Percentiles rank a stretch among this genome's conserved stretches.
Evolutionary conservation across 192 early-diverging fungal genomes (phyloP).

Genomic region (Linnemannia exigua): DNA sequence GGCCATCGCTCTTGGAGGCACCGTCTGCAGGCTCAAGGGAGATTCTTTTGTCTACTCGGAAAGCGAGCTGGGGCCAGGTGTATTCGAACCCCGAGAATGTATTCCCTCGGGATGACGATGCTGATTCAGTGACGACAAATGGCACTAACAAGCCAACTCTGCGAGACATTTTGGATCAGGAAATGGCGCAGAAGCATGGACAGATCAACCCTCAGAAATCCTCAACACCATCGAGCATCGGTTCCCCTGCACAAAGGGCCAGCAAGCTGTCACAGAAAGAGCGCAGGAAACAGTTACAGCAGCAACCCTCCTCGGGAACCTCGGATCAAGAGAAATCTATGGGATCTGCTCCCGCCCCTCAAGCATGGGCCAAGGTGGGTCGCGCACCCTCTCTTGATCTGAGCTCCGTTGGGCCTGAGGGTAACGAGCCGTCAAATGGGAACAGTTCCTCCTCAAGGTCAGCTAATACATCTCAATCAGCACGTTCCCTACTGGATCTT

Average conservation of each 20-base stretch:
- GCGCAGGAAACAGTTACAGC: constrained; percentile 38
- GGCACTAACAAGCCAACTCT: constrained; percentile 34
- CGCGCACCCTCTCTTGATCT: neutral
- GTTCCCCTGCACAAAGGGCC: constrained; percentile 13
- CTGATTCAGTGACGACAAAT: neutral
- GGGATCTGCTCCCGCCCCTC: neutral
- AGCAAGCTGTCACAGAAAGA: constrained; percentile 56
- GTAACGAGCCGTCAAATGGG: neutral
- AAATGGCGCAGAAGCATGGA: constrained; percentile 24
- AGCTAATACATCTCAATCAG: neutral
- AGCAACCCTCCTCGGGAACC: constrained; percentile 18
- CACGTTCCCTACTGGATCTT: constrained; percentile 23
- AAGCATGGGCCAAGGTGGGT: constrained; percentile 19
- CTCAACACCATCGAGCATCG: neutral
- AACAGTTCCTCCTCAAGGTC: neutral
- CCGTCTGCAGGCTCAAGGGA: constrained; percentile 22
- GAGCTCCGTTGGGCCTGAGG: neutral
- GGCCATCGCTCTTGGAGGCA: constrained; percentile 12
- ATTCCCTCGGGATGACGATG: neutral
- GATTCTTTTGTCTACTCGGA: constrained; percentile 13
- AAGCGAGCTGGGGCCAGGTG: constrained; percentile 31
- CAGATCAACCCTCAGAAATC: neutral
- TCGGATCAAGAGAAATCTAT: constrained; percentile 7
- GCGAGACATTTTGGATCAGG: constrained; percentile 60
- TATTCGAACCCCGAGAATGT: neutral